Evolutionary conservation across 306 rosid species (phyloP).

Genomic region (Begonia peltatifolia): DNA sequence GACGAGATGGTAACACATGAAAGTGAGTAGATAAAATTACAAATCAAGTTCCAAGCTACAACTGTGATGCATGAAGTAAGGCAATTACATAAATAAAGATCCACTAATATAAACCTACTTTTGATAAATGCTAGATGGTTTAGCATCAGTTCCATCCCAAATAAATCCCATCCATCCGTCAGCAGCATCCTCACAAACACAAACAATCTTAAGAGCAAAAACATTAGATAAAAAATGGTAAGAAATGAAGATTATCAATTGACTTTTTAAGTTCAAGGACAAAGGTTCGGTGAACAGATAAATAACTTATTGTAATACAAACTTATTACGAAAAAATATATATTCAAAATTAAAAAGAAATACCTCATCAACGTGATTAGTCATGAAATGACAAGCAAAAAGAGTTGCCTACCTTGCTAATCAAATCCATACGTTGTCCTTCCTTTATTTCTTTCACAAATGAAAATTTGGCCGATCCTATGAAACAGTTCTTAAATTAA

Average conservation of each 20-base stretch:
- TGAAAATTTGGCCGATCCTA: slow-evolving; percentile 27
- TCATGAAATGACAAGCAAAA: background rate
- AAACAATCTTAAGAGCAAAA: slow-evolving; percentile 32
- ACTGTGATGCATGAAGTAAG: no score
- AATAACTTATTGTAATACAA: slow-evolving; percentile 7
- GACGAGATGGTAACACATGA: no score
- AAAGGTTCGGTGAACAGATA: background rate
- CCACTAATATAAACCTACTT: slow-evolving; percentile 29
- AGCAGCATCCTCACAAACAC: slow-evolving; percentile 23
- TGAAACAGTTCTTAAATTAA: slow-evolving; percentile 4
- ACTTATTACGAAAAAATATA: background rate
- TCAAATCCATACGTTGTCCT: slow-evolving; percentile 27
- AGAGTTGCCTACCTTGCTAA: slow-evolving; percentile 48
- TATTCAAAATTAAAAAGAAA: background rate
- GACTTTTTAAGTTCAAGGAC: background rate
- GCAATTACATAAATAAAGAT: background rate
- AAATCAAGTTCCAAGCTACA: no score
- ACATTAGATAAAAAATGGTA: slow-evolving; percentile 11
- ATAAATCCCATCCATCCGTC: slow-evolving; percentile 30
- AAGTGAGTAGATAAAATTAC: no score
- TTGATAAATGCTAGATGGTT: slow-evolving; percentile 22
- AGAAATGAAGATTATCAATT: slow-evolving; percentile 4
- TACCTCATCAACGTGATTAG: no score
- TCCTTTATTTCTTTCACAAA: slow-evolving; percentile 32
- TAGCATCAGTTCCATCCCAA: slow-evolving; percentile 84